A percentile compares a stretch with the other conserved stretches of the same genome.
Evolutionary conservation across 495 filamentous ascomycete species (phyloP).

Genomic region (Chaetomium fimeti): DNA sequence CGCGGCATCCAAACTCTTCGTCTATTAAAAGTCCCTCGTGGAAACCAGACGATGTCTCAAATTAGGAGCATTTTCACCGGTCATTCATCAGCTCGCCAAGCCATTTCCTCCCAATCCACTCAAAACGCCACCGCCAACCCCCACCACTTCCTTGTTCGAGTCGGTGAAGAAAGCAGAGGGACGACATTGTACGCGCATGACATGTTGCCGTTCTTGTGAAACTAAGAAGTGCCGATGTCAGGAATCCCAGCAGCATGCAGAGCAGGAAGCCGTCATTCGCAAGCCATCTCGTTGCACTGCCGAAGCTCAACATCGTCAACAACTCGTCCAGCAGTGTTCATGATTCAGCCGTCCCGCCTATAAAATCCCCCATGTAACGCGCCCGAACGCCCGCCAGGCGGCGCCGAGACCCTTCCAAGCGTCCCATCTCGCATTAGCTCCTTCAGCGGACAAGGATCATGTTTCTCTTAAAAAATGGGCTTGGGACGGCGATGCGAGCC

Average conservation of each 20-base stretch:
- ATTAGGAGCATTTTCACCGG: background rate
- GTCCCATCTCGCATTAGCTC: slow-evolving; percentile 2
- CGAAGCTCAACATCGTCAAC: background rate
- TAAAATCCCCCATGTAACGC: background rate
- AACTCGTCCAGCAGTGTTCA: background rate
- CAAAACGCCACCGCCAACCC: background rate
- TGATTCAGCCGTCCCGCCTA: background rate
- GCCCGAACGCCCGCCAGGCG: background rate
- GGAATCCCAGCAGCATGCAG: background rate
- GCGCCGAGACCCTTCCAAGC: no score
- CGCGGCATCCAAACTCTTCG: background rate
- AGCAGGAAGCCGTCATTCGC: background rate
- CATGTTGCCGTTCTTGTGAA: background rate
- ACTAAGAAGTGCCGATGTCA: background rate
- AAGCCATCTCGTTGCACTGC: background rate
- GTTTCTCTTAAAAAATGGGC: background rate
- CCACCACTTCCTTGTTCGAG: background rate
- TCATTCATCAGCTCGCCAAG: background rate
- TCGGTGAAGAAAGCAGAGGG: background rate
- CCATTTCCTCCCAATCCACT: background rate
- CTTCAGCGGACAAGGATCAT: background rate
- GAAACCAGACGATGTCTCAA: background rate
- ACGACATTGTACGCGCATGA: background rate
- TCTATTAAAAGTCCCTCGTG: background rate
- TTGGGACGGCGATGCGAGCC: background rate